phyloP scores from a whole-genome alignment of 2,329 filamentous ascomycete genomes.

The Ophiostoma fasciatum region DNA sequence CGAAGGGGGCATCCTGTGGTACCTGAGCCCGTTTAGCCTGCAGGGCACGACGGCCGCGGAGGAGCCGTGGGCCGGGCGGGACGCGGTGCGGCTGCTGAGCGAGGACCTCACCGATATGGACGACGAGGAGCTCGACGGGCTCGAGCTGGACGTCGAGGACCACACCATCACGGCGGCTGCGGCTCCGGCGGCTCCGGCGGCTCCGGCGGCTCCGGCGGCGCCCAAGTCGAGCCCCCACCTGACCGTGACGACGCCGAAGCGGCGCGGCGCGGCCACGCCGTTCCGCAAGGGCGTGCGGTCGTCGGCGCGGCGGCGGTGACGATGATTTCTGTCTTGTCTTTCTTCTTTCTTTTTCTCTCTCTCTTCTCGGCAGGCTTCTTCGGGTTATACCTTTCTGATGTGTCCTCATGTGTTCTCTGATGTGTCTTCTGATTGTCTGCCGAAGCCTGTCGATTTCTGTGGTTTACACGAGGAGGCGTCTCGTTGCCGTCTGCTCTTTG shows the following conservation, averaged over 20 bases:
- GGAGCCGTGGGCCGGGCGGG: conserved; percentile 56
- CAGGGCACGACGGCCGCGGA: conserved; percentile 65
- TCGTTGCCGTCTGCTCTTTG: too few relatives aligned
- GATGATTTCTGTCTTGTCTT: not conserved
- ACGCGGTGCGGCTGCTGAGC: conserved; percentile 53
- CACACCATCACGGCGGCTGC: conserved; percentile 27
- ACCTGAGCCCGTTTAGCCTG: conserved; percentile 67
- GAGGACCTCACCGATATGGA: conserved; percentile 87
- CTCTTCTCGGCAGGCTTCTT: too few relatives aligned
- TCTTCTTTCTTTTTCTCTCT: not conserved
- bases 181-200: not conserved
- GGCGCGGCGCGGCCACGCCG: conserved; percentile 3
- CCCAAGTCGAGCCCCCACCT: not conserved
- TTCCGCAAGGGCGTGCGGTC: conserved; percentile 19
- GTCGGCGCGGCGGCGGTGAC: conserved; percentile 18
- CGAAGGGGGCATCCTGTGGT: conserved; percentile 76
- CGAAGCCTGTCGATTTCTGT: too few relatives aligned
- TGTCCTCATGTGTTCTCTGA: not conserved
- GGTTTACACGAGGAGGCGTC: too few relatives aligned
- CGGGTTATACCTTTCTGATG: not conserved
- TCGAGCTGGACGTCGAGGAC: conserved; percentile 40
- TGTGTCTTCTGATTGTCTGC: not conserved
- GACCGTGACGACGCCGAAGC: conserved; percentile 3
- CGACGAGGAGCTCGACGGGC: conserved; percentile 70
- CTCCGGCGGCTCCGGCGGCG: conserved; percentile 3